Evolutionary conservation across 2,329 filamentous ascomycete genomes (phyloP).

Genomic region (Neopestalotiopsis clavispora): DNA sequence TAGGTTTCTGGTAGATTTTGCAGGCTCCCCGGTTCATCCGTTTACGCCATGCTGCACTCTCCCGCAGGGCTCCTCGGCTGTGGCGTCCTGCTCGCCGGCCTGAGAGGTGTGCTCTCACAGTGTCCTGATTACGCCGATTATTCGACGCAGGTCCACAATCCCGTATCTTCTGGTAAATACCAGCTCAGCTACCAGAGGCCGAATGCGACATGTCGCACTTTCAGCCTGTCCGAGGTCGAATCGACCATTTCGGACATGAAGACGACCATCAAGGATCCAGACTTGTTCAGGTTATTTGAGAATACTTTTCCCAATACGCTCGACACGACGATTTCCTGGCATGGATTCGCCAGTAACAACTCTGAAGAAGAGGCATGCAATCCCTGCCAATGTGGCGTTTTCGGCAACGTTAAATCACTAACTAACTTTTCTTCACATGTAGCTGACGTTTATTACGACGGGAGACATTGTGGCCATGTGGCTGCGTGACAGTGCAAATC

Average conservation of each 20-base stretch:
- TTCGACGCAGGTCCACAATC: constrained; percentile 17
- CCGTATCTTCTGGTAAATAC: constrained; percentile 18
- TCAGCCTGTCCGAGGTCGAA: constrained; percentile 73
- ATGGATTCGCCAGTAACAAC: constrained; percentile 60
- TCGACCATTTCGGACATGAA: constrained; percentile 61
- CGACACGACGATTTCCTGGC: constrained; percentile 83
- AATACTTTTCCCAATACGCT: constrained; percentile 85
- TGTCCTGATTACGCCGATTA: constrained; percentile 19
- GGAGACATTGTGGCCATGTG: constrained; percentile 88
- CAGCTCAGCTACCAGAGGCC: constrained; percentile 19
- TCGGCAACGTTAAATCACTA: background rate
- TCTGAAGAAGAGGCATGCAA: constrained; percentile 35
- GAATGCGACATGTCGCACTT: constrained; percentile 66
- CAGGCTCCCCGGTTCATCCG: background rate
- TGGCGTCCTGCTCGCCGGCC: background rate
- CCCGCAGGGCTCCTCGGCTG: background rate
- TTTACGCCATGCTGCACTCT: background rate
- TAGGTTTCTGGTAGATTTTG: background rate
- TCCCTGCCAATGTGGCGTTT: constrained; percentile 31
- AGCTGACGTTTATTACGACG: constrained; percentile 80
- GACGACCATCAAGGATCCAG: constrained; percentile 51
- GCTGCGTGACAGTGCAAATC: constrained; percentile 82
- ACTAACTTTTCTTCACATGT: constrained; percentile 44
- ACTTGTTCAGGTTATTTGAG: constrained; percentile 80
- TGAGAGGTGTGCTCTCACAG: constrained; percentile 9